Percentiles rank a stretch among this genome's conserved stretches.
Evolutionary conservation across 148 eudicot genomes (phyloP).

Genomic region (Selenicereus undatus): DNA sequence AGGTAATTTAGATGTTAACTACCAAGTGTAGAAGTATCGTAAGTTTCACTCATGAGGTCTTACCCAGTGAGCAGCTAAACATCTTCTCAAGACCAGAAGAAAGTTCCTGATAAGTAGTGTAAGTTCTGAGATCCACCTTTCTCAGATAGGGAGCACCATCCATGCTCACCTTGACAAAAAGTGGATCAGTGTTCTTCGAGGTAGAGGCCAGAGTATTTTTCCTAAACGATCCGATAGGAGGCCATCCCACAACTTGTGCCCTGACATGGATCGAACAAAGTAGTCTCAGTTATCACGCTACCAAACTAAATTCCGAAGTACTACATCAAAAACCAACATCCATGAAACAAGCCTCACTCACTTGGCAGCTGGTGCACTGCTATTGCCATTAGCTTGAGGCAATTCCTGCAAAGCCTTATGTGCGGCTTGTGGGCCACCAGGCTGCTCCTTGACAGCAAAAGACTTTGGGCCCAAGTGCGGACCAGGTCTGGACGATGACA

Average conservation of each 20-base stretch:
- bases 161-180: slow-evolving; percentile 90
- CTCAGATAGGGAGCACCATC: slow-evolving; percentile 93
- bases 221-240: slow-evolving; percentile 73
- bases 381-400: slow-evolving; percentile 33
- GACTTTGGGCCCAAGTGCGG: slow-evolving; percentile 14
- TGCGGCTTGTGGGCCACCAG: slow-evolving; percentile 38
- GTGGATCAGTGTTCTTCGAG: slow-evolving; percentile 59
- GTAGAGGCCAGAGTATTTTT: slow-evolving; percentile 65
- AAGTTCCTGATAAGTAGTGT: slow-evolving; percentile 59
- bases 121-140: slow-evolving; percentile 75
- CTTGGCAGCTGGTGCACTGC: slow-evolving; percentile 72
- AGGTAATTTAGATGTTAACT: not conserved
- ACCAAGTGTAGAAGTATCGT: not conserved
- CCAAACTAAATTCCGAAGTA: too few species aligned
- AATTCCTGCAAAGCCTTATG: slow-evolving; percentile 42
- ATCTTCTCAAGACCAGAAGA: slow-evolving; percentile 81
- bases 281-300: slow-evolving; percentile 8
- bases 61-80: slow-evolving; percentile 84
- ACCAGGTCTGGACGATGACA: slow-evolving; percentile 27
- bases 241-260: slow-evolving; percentile 97
- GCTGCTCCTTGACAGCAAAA: slow-evolving; percentile 16
- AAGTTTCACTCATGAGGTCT: not conserved
- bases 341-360: slow-evolving; percentile 30
- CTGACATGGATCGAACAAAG: slow-evolving; percentile 34
- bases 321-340: not conserved